These are phyloP conservation scores for Monosporascus ibericus DNA, from an alignment of 2,329 filamentous ascomycete species.

Conservation along the genomic window DNA sequence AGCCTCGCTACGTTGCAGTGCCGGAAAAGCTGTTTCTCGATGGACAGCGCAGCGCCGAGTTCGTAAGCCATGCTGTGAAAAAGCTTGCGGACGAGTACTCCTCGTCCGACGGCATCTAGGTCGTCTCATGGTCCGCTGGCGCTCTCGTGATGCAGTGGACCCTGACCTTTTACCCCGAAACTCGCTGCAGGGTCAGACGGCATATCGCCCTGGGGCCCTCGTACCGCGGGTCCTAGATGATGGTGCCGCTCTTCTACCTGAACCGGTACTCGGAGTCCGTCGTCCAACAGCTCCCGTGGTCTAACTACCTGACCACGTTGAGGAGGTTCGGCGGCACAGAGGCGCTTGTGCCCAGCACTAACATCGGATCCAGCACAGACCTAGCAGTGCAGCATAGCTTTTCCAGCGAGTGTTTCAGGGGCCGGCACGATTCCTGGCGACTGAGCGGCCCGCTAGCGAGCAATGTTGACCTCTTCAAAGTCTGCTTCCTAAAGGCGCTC, in stretches of 20 bases:
- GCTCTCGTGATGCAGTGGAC: conserved; percentile 2
- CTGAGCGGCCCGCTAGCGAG: conserved; percentile 1
- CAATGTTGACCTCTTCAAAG: conserved; percentile 1
- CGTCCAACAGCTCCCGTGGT: conserved; percentile 1
- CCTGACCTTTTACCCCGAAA: conserved; percentile 1
- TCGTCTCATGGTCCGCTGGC: conserved; percentile 3
- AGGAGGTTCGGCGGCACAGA: not conserved
- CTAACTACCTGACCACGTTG: not conserved
- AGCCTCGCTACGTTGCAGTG: conserved; percentile 1
- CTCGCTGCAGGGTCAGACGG: not conserved
- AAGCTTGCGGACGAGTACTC: not conserved
- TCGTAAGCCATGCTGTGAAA: not conserved
- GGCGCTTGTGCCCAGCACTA: conserved; percentile 1
- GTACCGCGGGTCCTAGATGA: conserved; percentile 1
- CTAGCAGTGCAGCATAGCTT: conserved; percentile 1
- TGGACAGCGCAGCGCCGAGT: conserved; percentile 1
- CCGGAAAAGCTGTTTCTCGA: not conserved
- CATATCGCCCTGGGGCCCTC: not conserved
- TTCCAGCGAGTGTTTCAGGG: not conserved
- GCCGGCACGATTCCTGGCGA: not conserved
- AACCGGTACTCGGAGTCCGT: not conserved
- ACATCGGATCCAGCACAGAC: conserved; percentile 1
- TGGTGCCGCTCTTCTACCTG: conserved; percentile 1
- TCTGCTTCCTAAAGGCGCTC: not conserved
- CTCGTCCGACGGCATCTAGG: not conserved